phyloP scores from a whole-genome alignment of 2,329 filamentous ascomycete genomes.

The Trichoderma aggressivum region DNA sequence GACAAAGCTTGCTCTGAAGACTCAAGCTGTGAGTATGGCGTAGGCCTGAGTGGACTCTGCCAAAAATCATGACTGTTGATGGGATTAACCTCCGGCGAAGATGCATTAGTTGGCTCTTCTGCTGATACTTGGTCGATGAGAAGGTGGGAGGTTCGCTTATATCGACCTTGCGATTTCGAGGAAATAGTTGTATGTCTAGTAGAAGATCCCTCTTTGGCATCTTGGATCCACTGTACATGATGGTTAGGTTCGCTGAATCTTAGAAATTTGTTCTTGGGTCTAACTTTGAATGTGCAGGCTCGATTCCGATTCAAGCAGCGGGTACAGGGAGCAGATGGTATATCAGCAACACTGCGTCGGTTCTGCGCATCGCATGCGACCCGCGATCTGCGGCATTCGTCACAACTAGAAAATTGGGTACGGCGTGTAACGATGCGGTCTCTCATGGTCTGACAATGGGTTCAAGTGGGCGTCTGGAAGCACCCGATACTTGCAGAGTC shows the following conservation, averaged over 20 bases:
- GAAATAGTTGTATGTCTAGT: background rate
- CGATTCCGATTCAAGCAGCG: background rate
- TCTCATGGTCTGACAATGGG: background rate
- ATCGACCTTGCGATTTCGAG: background rate
- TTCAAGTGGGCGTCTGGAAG: background rate
- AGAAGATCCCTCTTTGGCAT: background rate
- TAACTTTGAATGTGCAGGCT: constrained; percentile 3
- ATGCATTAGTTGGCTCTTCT: background rate
- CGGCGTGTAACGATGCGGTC: background rate
- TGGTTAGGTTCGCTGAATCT: background rate
- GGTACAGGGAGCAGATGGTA: background rate
- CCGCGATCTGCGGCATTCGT: background rate
- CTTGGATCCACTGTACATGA: background rate
- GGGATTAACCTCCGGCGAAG: background rate
- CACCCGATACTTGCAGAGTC: background rate
- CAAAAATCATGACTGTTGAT: background rate
- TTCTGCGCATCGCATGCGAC: constrained; percentile 1
- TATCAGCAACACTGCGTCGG: background rate
- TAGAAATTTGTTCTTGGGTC: background rate
- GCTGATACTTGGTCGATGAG: background rate
- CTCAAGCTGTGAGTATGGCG: background rate
- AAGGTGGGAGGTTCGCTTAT: background rate
- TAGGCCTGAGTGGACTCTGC: background rate
- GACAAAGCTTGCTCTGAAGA: background rate
- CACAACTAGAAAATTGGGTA: constrained; percentile 4